Conservation (phyloP, 306 rosid genomes). For the Sesbania bispinosa region DNA sequence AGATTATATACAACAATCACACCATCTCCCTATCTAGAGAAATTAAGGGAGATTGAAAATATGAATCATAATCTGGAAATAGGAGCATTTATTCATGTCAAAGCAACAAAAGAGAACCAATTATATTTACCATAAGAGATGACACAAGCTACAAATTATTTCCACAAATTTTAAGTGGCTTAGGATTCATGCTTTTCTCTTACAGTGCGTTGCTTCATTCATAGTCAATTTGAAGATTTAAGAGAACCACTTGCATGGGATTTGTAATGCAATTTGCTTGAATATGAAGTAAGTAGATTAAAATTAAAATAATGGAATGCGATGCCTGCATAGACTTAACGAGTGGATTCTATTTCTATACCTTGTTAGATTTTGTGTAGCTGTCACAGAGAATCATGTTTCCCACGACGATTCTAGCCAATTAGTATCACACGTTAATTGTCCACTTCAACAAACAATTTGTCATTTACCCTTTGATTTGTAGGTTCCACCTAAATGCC, state of each 20-base stretch:
- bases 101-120: conserved; percentile 29
- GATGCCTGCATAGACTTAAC: neutral
- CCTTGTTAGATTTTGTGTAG: conserved; percentile 27
- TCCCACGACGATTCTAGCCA: conserved; percentile 8
- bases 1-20: too few relatives aligned
- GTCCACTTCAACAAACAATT: conserved; percentile 22
- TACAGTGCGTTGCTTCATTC: conserved; percentile 14
- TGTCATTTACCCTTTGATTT: conserved; percentile 24
- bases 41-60: neutral
- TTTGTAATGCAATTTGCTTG: conserved; percentile 38
- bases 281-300: conserved; percentile 22
- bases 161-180: conserved; percentile 24
- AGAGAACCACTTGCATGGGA: conserved; percentile 22
- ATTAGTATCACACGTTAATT: conserved; percentile 3
- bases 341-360: neutral
- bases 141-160: neutral
- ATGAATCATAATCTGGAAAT: neutral
- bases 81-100: conserved; percentile 19
- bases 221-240: conserved; percentile 18
- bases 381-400: conserved; percentile 25
- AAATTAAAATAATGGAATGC: conserved; percentile 1
- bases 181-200: conserved; percentile 14
- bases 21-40: neutral
- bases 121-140: neutral
- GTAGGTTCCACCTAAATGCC: conserved; percentile 42